Conservation (phyloP, 1,284 basidiomycete species). For the Melampsora americana region DNA sequence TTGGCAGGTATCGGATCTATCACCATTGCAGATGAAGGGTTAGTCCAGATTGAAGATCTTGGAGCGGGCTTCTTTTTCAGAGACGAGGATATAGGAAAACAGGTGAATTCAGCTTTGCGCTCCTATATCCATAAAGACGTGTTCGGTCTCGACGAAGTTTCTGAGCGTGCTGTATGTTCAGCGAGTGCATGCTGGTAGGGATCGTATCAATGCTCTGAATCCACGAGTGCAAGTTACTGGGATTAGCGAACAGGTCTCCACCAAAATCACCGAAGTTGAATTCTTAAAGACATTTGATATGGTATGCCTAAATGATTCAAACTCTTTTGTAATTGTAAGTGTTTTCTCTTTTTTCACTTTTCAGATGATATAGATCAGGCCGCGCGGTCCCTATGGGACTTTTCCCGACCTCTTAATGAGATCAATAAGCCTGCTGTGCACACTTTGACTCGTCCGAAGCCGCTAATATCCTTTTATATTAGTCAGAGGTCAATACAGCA, state of each 20-base stretch:
- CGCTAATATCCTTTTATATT: neutral
- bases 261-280: conserved; percentile 23
- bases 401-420: too few relatives aligned
- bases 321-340: conserved; percentile 61
- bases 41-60: conserved; percentile 67
- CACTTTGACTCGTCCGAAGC: too few relatives aligned
- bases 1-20: conserved; percentile 62
- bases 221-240: conserved; percentile 80
- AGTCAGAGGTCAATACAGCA: conserved; percentile 73
- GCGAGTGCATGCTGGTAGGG: conserved; percentile 77
- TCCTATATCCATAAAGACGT: neutral
- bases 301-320: conserved; percentile 41
- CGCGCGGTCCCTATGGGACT: neutral
- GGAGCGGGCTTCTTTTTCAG: conserved; percentile 90
- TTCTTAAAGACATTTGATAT: conserved; percentile 41
- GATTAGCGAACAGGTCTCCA: conserved; percentile 56
- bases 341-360: conserved; percentile 6
- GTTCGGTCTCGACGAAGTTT: neutral
- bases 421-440: too few relatives aligned
- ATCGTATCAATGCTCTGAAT: conserved; percentile 81
- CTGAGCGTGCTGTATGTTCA: conserved; percentile 54
- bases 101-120: conserved; percentile 2
- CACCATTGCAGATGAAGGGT: conserved; percentile 60
- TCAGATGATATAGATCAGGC: neutral
- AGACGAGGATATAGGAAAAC: conserved; percentile 76